These are phyloP conservation scores for Cubamyces sp. DNA, from an alignment of 768 basidiomycete genomes.

Conservation along the genomic window DNA sequence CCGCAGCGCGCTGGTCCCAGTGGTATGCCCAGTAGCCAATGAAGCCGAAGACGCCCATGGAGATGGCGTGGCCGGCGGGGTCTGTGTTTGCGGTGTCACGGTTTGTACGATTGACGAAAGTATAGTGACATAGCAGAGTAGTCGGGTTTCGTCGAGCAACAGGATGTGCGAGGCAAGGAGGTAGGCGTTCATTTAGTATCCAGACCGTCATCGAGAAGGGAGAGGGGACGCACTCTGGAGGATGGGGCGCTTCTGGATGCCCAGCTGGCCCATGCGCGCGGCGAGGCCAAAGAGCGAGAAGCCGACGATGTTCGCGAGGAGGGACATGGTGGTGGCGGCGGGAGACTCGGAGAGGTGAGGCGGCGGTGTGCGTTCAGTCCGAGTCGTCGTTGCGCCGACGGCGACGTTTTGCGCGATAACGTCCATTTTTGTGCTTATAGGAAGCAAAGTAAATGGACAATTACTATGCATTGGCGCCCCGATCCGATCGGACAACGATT, in stretches of 20 bases:
- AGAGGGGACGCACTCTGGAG: slow-evolving; percentile 69
- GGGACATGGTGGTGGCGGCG: slow-evolving; percentile 53
- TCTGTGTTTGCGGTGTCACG: slow-evolving; percentile 46
- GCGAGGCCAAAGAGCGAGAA: slow-evolving; percentile 85
- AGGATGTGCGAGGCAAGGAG: background rate
- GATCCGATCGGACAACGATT: too few species aligned
- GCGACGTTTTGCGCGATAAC: slow-evolving; percentile 9
- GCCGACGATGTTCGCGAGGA: slow-evolving; percentile 72
- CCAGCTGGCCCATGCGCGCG: slow-evolving; percentile 83
- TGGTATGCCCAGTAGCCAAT: slow-evolving; percentile 75
- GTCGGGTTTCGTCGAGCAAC: background rate
- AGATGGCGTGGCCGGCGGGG: slow-evolving; percentile 68
- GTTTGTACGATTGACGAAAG: too few species aligned
- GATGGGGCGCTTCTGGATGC: slow-evolving; percentile 79
- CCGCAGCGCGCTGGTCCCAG: slow-evolving; percentile 66
- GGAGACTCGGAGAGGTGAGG: background rate
- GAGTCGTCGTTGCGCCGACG: background rate
- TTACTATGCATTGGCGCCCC: background rate
- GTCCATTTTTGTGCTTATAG: background rate
- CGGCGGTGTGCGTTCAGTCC: background rate
- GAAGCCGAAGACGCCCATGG: slow-evolving; percentile 72
- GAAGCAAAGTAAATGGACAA: background rate
- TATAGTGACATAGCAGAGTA: too few species aligned
- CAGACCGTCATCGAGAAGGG: background rate
- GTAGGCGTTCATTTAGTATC: background rate